phyloP scores from a whole-genome alignment of 208 protist genomes.

The Naegleria gruberi region DNA sequence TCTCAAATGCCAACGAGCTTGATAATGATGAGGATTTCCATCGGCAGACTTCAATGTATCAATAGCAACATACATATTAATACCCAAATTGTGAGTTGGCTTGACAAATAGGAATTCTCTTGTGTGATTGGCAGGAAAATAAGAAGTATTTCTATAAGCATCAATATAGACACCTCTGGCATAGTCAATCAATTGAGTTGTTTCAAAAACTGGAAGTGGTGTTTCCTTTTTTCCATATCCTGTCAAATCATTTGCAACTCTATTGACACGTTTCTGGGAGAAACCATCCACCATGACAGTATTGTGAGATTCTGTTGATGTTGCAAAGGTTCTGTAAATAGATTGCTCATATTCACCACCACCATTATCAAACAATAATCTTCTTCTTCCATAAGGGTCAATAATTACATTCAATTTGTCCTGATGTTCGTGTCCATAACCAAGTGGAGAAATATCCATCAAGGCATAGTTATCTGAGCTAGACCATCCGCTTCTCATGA shows the following conservation, averaged over 20 bases:
- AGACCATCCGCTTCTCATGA: background rate
- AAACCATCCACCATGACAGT: background rate
- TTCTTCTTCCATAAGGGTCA: background rate
- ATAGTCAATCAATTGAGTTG: background rate
- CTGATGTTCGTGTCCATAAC: background rate
- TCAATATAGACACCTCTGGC: background rate
- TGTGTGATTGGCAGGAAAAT: background rate
- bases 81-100: background rate
- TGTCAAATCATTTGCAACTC: background rate
- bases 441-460: background rate
- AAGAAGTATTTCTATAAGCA: background rate
- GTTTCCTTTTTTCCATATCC: background rate
- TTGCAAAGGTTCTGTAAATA: background rate
- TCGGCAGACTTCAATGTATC: background rate
- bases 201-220: background rate
- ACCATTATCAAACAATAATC: background rate
- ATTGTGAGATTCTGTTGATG: background rate
- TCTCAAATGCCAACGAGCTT: background rate
- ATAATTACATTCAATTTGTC: background rate
- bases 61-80: background rate
- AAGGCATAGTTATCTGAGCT: background rate
- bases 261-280: background rate
- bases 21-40: background rate
- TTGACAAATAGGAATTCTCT: background rate
- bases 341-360: background rate